Evolutionary conservation across 2,329 filamentous ascomycete genomes (phyloP).

Genomic region (Ploettnerulaceae sp.): DNA sequence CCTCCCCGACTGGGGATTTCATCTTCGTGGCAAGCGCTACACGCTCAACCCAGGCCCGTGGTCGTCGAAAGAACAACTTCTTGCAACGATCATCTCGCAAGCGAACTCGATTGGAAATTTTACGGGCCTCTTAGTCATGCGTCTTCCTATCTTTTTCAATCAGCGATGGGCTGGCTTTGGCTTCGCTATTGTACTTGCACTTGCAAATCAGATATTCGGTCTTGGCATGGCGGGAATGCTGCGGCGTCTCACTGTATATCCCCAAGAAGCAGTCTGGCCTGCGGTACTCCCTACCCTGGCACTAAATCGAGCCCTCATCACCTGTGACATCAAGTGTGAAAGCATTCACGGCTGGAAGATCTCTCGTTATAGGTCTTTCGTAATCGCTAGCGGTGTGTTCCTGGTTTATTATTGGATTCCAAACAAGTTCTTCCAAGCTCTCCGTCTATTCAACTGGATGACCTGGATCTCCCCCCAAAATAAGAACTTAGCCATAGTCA

Average conservation of each 20-base stretch:
- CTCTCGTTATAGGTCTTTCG: slow-evolving; percentile 36
- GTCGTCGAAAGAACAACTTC: slow-evolving; percentile 14
- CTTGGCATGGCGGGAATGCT: slow-evolving; percentile 35
- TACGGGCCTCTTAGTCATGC: slow-evolving; percentile 24
- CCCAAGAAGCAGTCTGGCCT: slow-evolving; percentile 35
- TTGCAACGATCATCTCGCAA: slow-evolving; percentile 16
- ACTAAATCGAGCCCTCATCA: slow-evolving; percentile 34
- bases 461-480: slow-evolving; percentile 18
- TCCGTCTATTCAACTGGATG: slow-evolving; percentile 34
- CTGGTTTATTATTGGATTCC: slow-evolving; percentile 31
- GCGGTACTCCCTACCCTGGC: slow-evolving; percentile 34
- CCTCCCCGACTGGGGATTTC: slow-evolving; percentile 15
- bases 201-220: slow-evolving; percentile 35
- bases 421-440: slow-evolving; percentile 31
- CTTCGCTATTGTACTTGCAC: slow-evolving; percentile 33
- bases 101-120: slow-evolving; percentile 11
- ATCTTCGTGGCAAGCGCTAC: slow-evolving; percentile 6
- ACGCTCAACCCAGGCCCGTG: slow-evolving; percentile 15
- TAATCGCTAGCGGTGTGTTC: slow-evolving; percentile 33
- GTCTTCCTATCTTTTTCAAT: slow-evolving; percentile 34
- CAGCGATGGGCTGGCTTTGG: slow-evolving; percentile 33
- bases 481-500: slow-evolving; percentile 38
- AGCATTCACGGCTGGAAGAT: slow-evolving; percentile 38
- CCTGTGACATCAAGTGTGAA: slow-evolving; percentile 13
- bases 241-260: slow-evolving; percentile 37